Evolutionary conservation across 345 rosid species (phyloP).

Genomic region (Citrus reticulata): DNA sequence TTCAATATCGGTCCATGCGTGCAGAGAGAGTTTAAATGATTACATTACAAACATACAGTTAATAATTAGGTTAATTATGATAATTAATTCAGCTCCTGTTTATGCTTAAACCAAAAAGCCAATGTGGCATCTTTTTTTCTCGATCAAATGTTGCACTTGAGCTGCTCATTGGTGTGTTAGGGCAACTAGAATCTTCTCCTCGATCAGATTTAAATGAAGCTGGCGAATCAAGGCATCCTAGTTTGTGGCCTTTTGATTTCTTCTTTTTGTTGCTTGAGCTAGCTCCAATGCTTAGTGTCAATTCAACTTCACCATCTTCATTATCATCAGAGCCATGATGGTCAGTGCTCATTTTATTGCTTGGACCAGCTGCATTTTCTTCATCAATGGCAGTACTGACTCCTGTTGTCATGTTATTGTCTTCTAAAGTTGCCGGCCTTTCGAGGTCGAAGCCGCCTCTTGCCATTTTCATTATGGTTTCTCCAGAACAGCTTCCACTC

Average conservation of each 20-base stretch:
- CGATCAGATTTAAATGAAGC: constrained; percentile 28
- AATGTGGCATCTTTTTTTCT: constrained; percentile 59
- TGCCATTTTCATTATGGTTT: constrained; percentile 17
- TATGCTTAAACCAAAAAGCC: constrained; percentile 66
- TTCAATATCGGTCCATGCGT: constrained; percentile 8
- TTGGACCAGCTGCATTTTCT: constrained; percentile 26
- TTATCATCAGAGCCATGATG: constrained; percentile 21
- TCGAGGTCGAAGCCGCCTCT: constrained; percentile 44
- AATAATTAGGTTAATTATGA: background rate
- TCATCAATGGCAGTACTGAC: constrained; percentile 21
- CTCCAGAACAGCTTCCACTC: constrained; percentile 48
- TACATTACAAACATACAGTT: constrained; percentile 4
- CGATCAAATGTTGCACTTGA: constrained; percentile 54
- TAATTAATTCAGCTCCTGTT: constrained; percentile 34
- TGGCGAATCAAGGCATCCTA: constrained; percentile 18
- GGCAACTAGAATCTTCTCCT: constrained; percentile 42
- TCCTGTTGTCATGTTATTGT: constrained; percentile 17
- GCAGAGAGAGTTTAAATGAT: constrained; percentile 3
- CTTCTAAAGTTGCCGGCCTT: constrained; percentile 37
- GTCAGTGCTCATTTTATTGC: constrained; percentile 20
- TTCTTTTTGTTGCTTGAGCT: constrained; percentile 24
- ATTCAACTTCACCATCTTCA: constrained; percentile 49
- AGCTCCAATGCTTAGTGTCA: constrained; percentile 70
- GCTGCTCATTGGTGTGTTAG: constrained; percentile 53
- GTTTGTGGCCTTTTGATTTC: constrained; percentile 2